Conservation (phyloP, 164 flowering plant species). For the Sedum album region DNA sequence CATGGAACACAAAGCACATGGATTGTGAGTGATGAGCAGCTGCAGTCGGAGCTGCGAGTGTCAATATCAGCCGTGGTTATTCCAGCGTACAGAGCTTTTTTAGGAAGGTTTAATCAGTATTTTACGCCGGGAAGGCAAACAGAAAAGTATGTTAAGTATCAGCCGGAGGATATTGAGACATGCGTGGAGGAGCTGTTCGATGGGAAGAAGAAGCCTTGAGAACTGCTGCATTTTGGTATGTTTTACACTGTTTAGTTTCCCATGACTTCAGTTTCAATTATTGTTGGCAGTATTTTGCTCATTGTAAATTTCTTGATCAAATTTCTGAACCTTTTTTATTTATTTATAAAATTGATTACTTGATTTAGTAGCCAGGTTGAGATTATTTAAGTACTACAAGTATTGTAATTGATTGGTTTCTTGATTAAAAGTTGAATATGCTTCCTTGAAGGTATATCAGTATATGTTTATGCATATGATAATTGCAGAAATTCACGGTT, state of each 20-base stretch:
- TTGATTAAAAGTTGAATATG: no score
- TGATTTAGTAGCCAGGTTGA: no score
- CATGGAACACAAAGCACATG: slow-evolving; percentile 73
- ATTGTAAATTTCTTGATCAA: no score
- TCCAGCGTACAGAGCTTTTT: slow-evolving; percentile 82
- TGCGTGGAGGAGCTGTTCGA: slow-evolving; percentile 72
- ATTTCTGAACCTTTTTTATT: no score
- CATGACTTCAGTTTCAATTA: neutral
- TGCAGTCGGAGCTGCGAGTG: slow-evolving; percentile 76
- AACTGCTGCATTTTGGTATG: neutral
- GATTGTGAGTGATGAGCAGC: slow-evolving; percentile 90
- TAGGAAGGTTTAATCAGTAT: slow-evolving; percentile 63
- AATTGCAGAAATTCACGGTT: no score
- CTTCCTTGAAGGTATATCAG: no score
- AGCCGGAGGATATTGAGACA: slow-evolving; percentile 80
- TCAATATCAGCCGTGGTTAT: slow-evolving; percentile 66
- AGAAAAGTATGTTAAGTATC: slow-evolving; percentile 77
- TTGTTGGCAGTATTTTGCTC: neutral
- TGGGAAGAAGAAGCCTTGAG: slow-evolving; percentile 43
- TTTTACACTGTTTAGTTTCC: neutral
- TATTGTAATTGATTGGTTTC: no score
- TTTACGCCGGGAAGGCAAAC: slow-evolving; percentile 53
- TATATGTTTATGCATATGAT: no score
- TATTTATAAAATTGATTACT: no score
- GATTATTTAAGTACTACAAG: no score